Evolutionary conservation across 495 filamentous ascomycete genomes (phyloP).

Genomic region (Neurospora sublineolata): DNA sequence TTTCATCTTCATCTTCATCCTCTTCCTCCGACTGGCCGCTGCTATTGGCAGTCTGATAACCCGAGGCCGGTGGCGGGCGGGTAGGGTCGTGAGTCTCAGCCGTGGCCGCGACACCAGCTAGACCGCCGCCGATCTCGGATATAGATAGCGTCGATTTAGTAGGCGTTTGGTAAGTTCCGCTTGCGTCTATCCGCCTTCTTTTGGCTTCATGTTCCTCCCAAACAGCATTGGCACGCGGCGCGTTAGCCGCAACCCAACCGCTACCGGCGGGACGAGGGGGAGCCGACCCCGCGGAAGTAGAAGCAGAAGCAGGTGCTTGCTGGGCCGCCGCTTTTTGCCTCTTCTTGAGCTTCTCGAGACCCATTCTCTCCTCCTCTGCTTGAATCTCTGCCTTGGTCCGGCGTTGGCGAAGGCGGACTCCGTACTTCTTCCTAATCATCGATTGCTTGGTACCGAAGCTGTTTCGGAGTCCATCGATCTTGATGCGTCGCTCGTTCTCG

Average conservation of each 20-base stretch:
- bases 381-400: conserved; percentile 32
- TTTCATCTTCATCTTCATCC: background rate
- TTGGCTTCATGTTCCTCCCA: conserved; percentile 22
- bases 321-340: conserved; percentile 4
- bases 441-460: conserved; percentile 38
- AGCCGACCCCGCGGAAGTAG: background rate
- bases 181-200: conserved; percentile 15
- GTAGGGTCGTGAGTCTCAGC: conserved; percentile 24
- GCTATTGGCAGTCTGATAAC: conserved; percentile 5
- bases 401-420: conserved; percentile 34
- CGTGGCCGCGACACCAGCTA: conserved; percentile 21
- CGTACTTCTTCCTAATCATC: conserved; percentile 38
- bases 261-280: conserved; percentile 9
- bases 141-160: conserved; percentile 20
- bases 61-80: background rate
- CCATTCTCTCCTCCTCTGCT: conserved; percentile 29
- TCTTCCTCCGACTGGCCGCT: background rate
- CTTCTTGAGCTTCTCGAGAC: conserved; percentile 5
- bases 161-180: conserved; percentile 13
- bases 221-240: conserved; percentile 5
- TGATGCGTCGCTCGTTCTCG: conserved; percentile 18
- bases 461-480: conserved; percentile 32
- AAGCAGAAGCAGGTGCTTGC: conserved; percentile 4
- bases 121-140: conserved; percentile 19
- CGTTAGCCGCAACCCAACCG: conserved; percentile 23